phyloP scores from a whole-genome alignment of 2,329 filamentous ascomycete genomes.

The Cladophialophora chaetospira region DNA sequence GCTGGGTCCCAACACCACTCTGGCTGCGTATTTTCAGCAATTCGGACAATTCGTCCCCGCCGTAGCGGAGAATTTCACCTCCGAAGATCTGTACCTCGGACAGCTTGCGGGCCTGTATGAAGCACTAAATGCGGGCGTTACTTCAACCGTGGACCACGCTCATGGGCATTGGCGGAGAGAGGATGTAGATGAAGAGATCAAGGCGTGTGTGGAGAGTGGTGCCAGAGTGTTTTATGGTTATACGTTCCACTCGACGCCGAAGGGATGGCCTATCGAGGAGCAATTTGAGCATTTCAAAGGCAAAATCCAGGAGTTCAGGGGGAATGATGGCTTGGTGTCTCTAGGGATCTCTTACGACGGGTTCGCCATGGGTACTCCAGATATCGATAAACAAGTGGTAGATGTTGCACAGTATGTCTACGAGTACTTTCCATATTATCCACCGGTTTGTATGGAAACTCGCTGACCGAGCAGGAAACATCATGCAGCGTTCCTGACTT shows the following conservation, averaged over 20 bases:
- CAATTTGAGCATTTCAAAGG: no score
- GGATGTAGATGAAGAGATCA: constrained; percentile 33
- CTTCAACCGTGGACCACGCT: constrained; percentile 37
- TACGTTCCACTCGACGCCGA: background rate
- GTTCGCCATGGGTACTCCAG: background rate
- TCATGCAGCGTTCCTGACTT: background rate
- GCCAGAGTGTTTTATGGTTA: background rate
- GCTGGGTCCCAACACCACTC: constrained; percentile 53
- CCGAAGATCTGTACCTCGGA: constrained; percentile 52
- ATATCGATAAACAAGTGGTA: background rate
- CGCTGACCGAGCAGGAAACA: background rate
- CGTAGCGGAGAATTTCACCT: constrained; percentile 39
- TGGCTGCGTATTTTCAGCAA: constrained; percentile 50
- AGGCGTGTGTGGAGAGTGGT: constrained; percentile 34
- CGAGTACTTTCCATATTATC: no score
- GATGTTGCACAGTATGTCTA: background rate
- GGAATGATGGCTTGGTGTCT: background rate
- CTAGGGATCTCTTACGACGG: background rate
- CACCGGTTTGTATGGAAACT: no score
- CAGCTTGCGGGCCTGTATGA: constrained; percentile 9
- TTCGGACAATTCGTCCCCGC: background rate
- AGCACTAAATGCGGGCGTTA: constrained; percentile 12
- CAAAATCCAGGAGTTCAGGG: no score
- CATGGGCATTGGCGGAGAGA: constrained; percentile 31
- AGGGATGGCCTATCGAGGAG: background rate